Percentiles rank a stretch among this genome's conserved stretches.
These are phyloP conservation scores for Xylaria telfairii DNA, from an alignment of 495 filamentous ascomycete genomes.

Conservation along the genomic window DNA sequence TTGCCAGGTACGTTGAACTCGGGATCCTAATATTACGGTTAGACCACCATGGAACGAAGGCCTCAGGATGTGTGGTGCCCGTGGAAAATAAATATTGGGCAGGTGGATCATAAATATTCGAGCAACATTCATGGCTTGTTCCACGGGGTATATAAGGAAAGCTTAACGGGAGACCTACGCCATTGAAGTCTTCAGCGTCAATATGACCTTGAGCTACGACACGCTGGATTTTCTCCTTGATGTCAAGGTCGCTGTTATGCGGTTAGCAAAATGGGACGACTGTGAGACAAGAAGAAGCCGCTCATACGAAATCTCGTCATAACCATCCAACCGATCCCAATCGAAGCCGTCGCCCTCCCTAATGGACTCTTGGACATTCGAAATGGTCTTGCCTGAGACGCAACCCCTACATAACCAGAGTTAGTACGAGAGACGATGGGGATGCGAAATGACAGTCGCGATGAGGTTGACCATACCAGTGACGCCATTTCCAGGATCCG, in stretches of 20 bases:
- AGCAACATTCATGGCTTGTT: neutral
- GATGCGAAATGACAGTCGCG: neutral
- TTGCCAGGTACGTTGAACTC: conserved; percentile 72
- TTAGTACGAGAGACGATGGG: conserved; percentile 20
- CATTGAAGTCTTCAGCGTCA: conserved; percentile 77
- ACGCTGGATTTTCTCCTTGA: conserved; percentile 65
- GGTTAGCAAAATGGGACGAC: conserved; percentile 19
- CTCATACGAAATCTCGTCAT: conserved; percentile 65
- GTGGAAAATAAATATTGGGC: neutral
- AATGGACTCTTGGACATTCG: conserved; percentile 58
- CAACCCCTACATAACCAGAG: conserved; percentile 68
- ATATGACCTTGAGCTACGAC: conserved; percentile 75
- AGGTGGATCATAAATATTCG: neutral
- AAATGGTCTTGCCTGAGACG: conserved; percentile 68
- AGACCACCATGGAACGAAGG: conserved; percentile 11
- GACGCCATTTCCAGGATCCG: conserved; percentile 68
- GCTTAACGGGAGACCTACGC: conserved; percentile 58
- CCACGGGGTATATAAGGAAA: neutral
- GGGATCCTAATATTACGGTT: conserved; percentile 58
- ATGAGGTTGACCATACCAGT: conserved; percentile 67
- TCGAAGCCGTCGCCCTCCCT: conserved; percentile 46
- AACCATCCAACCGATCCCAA: conserved; percentile 67
- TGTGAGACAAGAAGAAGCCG: neutral
- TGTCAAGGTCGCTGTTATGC: conserved; percentile 47
- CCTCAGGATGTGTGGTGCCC: neutral